phyloP scores from a whole-genome alignment of 306 rosid species.

The Ammopiptanthus mongolicus region DNA sequence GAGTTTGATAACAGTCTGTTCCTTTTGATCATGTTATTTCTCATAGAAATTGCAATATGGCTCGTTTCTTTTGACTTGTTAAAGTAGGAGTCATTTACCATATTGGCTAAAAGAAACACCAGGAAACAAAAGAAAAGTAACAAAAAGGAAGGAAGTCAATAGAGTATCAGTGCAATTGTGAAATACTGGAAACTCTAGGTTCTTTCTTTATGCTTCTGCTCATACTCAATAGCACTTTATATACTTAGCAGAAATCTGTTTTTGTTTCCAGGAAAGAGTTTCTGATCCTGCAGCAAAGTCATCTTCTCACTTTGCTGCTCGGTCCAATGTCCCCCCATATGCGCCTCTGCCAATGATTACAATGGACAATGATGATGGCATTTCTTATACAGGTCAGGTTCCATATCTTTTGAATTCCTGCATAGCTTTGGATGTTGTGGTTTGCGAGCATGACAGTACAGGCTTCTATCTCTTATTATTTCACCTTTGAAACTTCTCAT shows the following conservation, averaged over 20 bases:
- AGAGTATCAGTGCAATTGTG: background rate
- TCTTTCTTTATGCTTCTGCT: conserved; percentile 8
- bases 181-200: background rate
- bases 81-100: background rate
- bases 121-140: background rate
- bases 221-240: background rate
- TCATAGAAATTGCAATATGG: conserved; percentile 8
- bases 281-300: conserved; percentile 69
- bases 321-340: conserved; percentile 69
- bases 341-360: conserved; percentile 57
- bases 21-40: background rate
- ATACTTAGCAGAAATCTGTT: conserved; percentile 10
- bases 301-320: conserved; percentile 65
- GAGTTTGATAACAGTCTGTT: background rate
- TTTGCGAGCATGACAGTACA: background rate
- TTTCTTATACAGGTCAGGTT: conserved; percentile 67
- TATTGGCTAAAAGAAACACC: conserved; percentile 11
- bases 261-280: conserved; percentile 69
- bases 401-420: background rate
- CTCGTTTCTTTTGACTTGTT: conserved; percentile 1
- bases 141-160: background rate
- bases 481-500: conserved; percentile 1
- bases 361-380: conserved; percentile 82
- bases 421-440: conserved; percentile 11
- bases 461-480: background rate